Evolutionary conservation across 2,329 filamentous ascomycete species (phyloP).

Genomic region (Nothomitra cinnamomea): DNA sequence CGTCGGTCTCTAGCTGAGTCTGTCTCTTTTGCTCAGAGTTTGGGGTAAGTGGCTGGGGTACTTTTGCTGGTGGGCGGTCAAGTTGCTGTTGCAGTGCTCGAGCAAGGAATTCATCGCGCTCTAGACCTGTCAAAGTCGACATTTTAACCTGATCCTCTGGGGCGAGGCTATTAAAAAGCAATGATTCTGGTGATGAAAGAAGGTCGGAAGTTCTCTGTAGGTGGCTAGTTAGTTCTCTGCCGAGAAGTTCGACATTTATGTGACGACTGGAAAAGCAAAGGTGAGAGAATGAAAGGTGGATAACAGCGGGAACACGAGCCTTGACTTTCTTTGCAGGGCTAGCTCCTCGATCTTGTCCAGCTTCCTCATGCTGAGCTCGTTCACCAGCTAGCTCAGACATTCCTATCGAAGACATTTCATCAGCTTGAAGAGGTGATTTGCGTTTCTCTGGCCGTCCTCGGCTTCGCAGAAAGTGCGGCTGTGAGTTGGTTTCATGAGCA

Average conservation of each 20-base stretch:
- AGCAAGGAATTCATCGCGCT: neutral
- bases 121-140: neutral
- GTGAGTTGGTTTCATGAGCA: neutral
- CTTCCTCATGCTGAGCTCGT: neutral
- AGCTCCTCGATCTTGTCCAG: neutral
- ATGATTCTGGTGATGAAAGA: neutral
- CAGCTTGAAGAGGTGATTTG: neutral
- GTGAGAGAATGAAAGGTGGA: neutral
- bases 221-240: neutral
- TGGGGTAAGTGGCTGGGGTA: neutral
- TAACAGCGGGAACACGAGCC: neutral
- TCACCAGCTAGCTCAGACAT: neutral
- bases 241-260: too few relatives aligned
- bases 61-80: neutral
- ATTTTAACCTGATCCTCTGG: neutral
- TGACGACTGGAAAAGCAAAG: neutral
- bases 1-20: neutral
- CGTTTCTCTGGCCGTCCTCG: neutral
- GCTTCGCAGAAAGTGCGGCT: neutral
- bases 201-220: neutral
- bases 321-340: slow-evolving; percentile 3
- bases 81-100: neutral
- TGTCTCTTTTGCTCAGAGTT: neutral
- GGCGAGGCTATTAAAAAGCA: neutral
- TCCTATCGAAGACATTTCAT: neutral